These are phyloP conservation scores for Eucalyptus lansdowneana DNA, from an alignment of 345 rosid genomes.

Conservation along the genomic window DNA sequence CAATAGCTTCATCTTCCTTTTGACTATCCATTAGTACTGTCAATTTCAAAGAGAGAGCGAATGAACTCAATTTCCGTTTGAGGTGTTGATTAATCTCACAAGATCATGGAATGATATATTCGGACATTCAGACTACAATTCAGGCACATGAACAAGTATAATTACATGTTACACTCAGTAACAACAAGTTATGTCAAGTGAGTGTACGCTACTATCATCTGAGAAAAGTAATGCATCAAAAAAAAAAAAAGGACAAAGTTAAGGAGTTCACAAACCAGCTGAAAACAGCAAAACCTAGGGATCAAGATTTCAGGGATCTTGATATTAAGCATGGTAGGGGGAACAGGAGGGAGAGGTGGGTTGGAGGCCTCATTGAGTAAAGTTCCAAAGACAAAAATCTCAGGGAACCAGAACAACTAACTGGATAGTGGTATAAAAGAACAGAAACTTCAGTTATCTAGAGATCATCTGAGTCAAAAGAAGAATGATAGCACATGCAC, in stretches of 20 bases:
- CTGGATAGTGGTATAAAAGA: background rate
- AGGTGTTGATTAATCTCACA: background rate
- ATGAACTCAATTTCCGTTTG: background rate
- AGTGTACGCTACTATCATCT: background rate
- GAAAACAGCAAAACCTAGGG: background rate
- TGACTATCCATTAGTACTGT: slow-evolving; percentile 89
- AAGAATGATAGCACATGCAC: background rate
- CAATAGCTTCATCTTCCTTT: slow-evolving; percentile 83
- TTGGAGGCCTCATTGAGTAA: background rate
- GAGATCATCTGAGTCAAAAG: background rate
- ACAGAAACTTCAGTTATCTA: background rate
- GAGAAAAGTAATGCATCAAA: background rate
- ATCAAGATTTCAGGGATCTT: background rate
- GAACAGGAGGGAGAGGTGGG: background rate
- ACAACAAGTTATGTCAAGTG: background rate
- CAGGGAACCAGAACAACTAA: background rate
- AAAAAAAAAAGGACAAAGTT: background rate
- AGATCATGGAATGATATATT: background rate
- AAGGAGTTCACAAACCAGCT: background rate
- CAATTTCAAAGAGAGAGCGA: background rate
- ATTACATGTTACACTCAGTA: background rate
- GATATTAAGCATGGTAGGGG: background rate
- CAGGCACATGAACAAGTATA: background rate
- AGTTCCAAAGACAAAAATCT: background rate
- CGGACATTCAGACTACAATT: background rate